These are phyloP conservation scores for Rhizopogon hawkerae DNA, from an alignment of 1,284 basidiomycete species.

Conservation along the genomic window DNA sequence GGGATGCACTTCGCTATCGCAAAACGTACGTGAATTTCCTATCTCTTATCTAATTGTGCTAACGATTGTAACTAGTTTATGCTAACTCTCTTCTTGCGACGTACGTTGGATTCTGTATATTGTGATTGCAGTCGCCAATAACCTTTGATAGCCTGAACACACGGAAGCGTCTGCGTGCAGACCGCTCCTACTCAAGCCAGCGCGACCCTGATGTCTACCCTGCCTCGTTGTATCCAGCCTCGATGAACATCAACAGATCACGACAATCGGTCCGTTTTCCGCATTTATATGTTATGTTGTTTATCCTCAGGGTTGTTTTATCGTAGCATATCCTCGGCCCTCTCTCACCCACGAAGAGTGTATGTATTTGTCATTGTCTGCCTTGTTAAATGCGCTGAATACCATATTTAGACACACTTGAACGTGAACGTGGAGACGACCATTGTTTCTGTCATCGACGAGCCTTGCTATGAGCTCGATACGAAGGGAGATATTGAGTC, in stretches of 20 bases:
- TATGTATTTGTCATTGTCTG: conserved; percentile 9
- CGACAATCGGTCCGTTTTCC: not conserved
- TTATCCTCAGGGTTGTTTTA: not conserved
- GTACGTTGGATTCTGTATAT: conserved; percentile 10
- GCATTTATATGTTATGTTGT: not conserved
- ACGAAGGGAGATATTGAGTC: conserved; percentile 19
- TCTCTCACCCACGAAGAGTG: conserved; percentile 13
- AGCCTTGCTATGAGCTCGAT: conserved; percentile 13
- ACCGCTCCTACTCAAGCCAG: conserved; percentile 22
- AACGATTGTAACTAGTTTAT: conserved; percentile 14
- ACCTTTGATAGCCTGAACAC: conserved; percentile 19
- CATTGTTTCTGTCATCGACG: conserved; percentile 26
- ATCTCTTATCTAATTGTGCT: not conserved
- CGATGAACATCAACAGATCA: not conserved
- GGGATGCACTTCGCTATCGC: conserved; percentile 45
- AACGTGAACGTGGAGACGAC: conserved; percentile 30
- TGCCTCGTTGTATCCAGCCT: conserved; percentile 5
- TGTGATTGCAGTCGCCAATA: not conserved
- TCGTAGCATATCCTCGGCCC: conserved; percentile 22
- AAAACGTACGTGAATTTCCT: conserved; percentile 29
- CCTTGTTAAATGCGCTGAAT: not conserved
- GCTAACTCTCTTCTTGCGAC: conserved; percentile 28
- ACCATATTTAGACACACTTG: conserved; percentile 12
- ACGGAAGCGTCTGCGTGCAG: conserved; percentile 24
- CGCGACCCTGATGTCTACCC: conserved; percentile 15